Conservation (phyloP, 2,329 filamentous ascomycete species). For the Colletotrichum cuscutae region DNA sequence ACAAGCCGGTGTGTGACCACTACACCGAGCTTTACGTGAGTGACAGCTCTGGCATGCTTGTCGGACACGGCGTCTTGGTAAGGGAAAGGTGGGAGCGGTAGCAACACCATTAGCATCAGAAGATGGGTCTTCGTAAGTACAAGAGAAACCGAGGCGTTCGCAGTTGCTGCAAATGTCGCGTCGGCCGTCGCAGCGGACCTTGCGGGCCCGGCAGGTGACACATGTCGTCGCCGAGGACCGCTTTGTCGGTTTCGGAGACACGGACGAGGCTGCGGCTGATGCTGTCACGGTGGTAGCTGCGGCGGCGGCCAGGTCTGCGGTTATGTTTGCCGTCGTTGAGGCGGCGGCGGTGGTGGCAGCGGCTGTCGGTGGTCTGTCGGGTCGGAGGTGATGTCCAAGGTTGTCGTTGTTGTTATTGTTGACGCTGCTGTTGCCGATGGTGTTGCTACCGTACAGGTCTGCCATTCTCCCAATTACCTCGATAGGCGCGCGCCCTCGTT, state of each 20-base stretch:
- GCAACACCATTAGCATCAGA: slow-evolving; percentile 53
- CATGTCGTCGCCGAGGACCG: slow-evolving; percentile 62
- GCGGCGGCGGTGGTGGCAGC: slow-evolving; percentile 5
- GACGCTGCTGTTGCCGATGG: slow-evolving; percentile 1
- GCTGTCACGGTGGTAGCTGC: slow-evolving; percentile 23
- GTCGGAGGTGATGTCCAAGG: slow-evolving; percentile 32
- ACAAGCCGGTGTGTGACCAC: slow-evolving; percentile 65
- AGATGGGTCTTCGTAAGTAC: slow-evolving; percentile 63
- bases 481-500: slow-evolving; percentile 13
- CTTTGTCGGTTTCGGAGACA: slow-evolving; percentile 42
- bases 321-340: neutral
- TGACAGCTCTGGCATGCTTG: slow-evolving; percentile 69
- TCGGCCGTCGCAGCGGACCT: slow-evolving; percentile 67
- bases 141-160: slow-evolving; percentile 66
- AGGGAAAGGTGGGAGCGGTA: slow-evolving; percentile 30
- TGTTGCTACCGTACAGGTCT: slow-evolving; percentile 26
- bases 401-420: slow-evolving; percentile 25
- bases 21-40: slow-evolving; percentile 67
- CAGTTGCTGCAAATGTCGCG: slow-evolving; percentile 67
- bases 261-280: slow-evolving; percentile 31
- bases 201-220: slow-evolving; percentile 64
- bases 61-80: slow-evolving; percentile 64
- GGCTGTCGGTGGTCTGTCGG: slow-evolving; percentile 34
- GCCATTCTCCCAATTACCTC: slow-evolving; percentile 28
- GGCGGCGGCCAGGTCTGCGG: slow-evolving; percentile 3